These are phyloP conservation scores for Fusarium lateritium DNA, from an alignment of 2,329 filamentous ascomycete genomes.

Conservation along the genomic window DNA sequence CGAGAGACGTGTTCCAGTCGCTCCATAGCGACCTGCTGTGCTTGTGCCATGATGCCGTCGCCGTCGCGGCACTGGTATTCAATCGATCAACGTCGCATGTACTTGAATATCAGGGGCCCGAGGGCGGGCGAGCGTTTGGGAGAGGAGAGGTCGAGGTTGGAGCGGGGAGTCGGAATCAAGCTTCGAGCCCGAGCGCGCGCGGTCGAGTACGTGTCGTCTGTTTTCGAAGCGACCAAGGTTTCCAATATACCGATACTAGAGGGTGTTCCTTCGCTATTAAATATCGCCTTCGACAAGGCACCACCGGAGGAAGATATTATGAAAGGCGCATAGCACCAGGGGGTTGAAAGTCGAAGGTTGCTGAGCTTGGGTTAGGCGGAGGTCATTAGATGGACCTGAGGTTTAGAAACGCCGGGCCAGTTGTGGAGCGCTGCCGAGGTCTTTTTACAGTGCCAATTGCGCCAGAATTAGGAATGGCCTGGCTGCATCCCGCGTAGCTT, in stretches of 20 bases:
- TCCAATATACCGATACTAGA: conserved; percentile 7
- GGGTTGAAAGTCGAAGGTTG: conserved; percentile 39
- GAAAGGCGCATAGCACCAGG: conserved; percentile 46
- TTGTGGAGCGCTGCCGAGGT: conserved; percentile 26
- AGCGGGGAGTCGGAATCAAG: conserved; percentile 21
- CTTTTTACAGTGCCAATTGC: conserved; percentile 38
- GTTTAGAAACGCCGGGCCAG: conserved; percentile 44
- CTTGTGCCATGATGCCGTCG: conserved; percentile 58
- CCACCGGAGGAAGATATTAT: conserved; percentile 35
- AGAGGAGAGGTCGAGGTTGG: conserved; percentile 15
- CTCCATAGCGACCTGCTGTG: conserved; percentile 68
- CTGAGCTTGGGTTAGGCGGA: conserved; percentile 47
- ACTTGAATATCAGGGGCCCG: conserved; percentile 33
- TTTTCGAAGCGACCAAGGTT: neutral
- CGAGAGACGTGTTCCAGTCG: conserved; percentile 68
- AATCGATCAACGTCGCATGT: conserved; percentile 50
- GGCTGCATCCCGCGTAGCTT: no score
- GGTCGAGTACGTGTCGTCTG: conserved; percentile 31
- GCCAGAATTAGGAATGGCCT: rapidly evolving
- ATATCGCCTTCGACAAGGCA: conserved; percentile 35
- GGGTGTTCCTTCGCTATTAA: neutral
- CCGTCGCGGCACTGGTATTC: conserved; percentile 45
- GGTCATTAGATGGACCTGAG: conserved; percentile 39
- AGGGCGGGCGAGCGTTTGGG: conserved; percentile 12
- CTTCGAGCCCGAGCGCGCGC: conserved; percentile 34